Conservation (phyloP, 108 stramenopile genomes). For the Fragilaria crotonensis region DNA sequence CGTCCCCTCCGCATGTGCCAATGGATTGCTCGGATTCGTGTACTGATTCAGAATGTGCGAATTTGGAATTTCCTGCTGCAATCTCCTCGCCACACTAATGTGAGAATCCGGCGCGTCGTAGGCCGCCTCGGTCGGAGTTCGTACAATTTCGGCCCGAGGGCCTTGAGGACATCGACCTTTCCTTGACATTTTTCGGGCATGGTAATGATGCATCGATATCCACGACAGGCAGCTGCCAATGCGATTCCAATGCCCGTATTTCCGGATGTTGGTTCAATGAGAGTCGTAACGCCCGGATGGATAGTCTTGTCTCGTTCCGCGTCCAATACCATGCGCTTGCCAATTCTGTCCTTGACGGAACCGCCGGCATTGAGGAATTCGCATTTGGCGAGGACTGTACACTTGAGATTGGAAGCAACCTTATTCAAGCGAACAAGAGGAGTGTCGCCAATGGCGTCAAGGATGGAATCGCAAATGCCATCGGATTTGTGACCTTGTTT, state of each 20-base stretch:
- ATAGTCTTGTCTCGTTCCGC: conserved; percentile 61
- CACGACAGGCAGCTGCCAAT: conserved; percentile 80
- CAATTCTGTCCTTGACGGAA: conserved; percentile 89
- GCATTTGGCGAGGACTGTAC: conserved; percentile 70
- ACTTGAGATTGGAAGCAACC: conserved; percentile 39
- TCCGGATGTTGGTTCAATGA: conserved; percentile 94
- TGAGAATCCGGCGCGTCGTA: conserved; percentile 85
- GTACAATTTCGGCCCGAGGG: conserved; percentile 89
- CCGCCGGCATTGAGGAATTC: conserved; percentile 85
- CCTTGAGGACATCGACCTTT: conserved; percentile 93
- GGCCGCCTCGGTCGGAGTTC: conserved; percentile 90
- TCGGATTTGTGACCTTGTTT: background rate
- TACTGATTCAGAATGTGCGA: conserved; percentile 91
- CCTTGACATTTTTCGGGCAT: conserved; percentile 88
- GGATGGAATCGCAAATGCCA: conserved; percentile 25
- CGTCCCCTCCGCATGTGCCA: conserved; percentile 90
- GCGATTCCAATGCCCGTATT: conserved; percentile 96
- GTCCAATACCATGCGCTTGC: conserved; percentile 65
- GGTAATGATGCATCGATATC: conserved; percentile 85
- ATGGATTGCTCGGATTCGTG: conserved; percentile 77
- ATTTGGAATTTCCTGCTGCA: conserved; percentile 84
- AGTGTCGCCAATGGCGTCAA: conserved; percentile 66
- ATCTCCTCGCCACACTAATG: conserved; percentile 78
- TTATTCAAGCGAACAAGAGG: conserved; percentile 66
- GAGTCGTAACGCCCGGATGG: conserved; percentile 78